A percentile compares a stretch with the other conserved stretches of the same genome.
phyloP scores from a whole-genome alignment of 768 basidiomycete genomes.

The Crassisporium funariophilum region DNA sequence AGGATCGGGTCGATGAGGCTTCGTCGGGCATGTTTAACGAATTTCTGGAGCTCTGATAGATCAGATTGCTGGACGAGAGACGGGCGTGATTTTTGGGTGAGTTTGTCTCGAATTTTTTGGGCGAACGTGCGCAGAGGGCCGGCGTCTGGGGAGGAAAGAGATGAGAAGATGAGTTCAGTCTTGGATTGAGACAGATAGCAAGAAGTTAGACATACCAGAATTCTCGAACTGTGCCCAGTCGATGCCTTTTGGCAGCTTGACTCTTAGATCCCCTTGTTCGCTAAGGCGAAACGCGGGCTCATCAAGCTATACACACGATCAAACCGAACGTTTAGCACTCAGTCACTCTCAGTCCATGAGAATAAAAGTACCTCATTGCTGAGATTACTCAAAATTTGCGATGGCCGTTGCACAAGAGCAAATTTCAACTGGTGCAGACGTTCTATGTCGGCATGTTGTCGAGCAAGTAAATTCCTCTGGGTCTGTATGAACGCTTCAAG shows the following conservation, averaged over 20 bases:
- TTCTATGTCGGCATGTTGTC: conserved; percentile 65
- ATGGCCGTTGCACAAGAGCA: conserved; percentile 15
- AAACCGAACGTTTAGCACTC: not conserved
- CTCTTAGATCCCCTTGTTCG: conserved; percentile 44
- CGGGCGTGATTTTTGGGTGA: conserved; percentile 40
- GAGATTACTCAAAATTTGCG: conserved; percentile 14
- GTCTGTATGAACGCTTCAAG: conserved; percentile 65
- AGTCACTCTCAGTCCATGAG: too few species aligned
- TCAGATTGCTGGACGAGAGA: conserved; percentile 41
- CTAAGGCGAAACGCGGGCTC: conserved; percentile 44
- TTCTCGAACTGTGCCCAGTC: conserved; percentile 65
- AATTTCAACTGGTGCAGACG: conserved; percentile 42
- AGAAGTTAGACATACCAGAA: conserved; percentile 44
- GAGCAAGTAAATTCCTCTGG: conserved; percentile 59
- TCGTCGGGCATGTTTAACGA: conserved; percentile 55
- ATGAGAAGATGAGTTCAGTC: not conserved
- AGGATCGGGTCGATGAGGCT: conserved; percentile 54
- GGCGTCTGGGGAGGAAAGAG: not conserved
- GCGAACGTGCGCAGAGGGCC: conserved; percentile 50
- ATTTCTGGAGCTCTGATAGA: conserved; percentile 56
- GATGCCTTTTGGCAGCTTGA: conserved; percentile 48
- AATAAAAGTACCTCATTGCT: conserved; percentile 43
- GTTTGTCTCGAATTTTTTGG: conserved; percentile 33
- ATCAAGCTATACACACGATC: conserved; percentile 21
- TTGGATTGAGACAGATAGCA: not conserved